Conservation (phyloP, 257 asterid species). For the Craterostigma plantagineum region DNA sequence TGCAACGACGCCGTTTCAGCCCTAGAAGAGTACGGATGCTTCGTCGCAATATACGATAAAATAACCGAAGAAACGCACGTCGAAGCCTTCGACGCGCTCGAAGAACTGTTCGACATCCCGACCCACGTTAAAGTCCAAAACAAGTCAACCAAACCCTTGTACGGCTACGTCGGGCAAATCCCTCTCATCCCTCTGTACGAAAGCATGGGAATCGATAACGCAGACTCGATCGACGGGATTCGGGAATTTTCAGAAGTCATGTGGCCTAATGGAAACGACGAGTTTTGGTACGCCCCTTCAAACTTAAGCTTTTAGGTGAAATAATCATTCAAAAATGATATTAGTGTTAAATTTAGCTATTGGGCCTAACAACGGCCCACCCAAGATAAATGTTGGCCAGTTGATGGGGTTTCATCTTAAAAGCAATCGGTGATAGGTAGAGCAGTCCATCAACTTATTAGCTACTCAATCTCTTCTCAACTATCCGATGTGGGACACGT, state of each 20-base stretch:
- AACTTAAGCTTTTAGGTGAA: neutral
- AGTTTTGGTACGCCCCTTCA: conserved; percentile 20
- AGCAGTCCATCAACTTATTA: too few relatives aligned
- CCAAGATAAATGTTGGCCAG: too few relatives aligned
- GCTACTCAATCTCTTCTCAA: too few relatives aligned
- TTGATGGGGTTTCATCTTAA: too few relatives aligned
- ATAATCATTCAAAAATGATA: too few relatives aligned
- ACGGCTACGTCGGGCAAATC: conserved; percentile 64
- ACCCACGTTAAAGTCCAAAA: conserved; percentile 43
- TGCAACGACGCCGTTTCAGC: conserved; percentile 25
- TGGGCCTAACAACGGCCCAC: too few relatives aligned
- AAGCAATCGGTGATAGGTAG: too few relatives aligned
- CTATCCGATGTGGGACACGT: too few relatives aligned
- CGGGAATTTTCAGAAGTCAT: conserved; percentile 28
- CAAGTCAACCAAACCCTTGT: conserved; percentile 46
- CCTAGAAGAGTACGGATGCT: conserved; percentile 57
- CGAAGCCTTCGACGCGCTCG: conserved; percentile 17
- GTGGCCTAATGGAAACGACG: conserved; percentile 54
- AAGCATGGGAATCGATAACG: conserved; percentile 66
- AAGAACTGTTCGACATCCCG: conserved; percentile 42
- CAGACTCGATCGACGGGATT: conserved; percentile 31
- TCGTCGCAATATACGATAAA: conserved; percentile 34
- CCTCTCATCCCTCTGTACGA: conserved; percentile 56
- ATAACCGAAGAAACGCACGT: conserved; percentile 20
- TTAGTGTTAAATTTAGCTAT: too few relatives aligned